A percentile compares a stretch with the other conserved stretches of the same genome.
Evolutionary conservation across 176 grass and related monocot species (phyloP).

Genomic region (Themeda triandra): DNA sequence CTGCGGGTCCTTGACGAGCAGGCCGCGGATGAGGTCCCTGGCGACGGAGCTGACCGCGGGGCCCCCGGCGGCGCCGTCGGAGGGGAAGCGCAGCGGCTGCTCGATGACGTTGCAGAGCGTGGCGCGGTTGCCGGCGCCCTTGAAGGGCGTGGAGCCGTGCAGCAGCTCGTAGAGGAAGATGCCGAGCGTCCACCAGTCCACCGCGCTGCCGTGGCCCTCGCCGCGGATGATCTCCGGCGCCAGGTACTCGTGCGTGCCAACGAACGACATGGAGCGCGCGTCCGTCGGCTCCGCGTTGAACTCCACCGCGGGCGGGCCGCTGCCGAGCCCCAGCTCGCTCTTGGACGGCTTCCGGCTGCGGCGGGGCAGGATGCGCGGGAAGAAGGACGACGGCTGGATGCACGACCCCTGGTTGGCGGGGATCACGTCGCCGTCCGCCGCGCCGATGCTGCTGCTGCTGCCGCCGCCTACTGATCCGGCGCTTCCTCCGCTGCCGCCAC

Average conservation of each 20-base stretch:
- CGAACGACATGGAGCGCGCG: slow-evolving; percentile 29
- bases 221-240: too few relatives aligned
- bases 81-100: slow-evolving; percentile 60
- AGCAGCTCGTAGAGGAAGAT: slow-evolving; percentile 87
- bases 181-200: slow-evolving; percentile 61
- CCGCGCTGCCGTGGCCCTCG: too few relatives aligned
- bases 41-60: slow-evolving; percentile 32
- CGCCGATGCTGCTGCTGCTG: not conserved
- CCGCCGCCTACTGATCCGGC: too few relatives aligned
- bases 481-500: not conserved
- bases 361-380: slow-evolving; percentile 28
- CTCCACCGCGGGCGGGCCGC: slow-evolving; percentile 34
- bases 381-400: slow-evolving; percentile 30
- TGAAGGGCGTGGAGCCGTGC: slow-evolving; percentile 74
- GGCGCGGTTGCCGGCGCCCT: slow-evolving; percentile 61
- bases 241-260: too few relatives aligned
- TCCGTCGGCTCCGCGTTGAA: slow-evolving; percentile 67
- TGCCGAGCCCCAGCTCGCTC: slow-evolving; percentile 17
- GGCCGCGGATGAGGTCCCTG: slow-evolving; percentile 53
- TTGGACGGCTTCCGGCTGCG: slow-evolving; percentile 24
- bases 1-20: slow-evolving; percentile 75
- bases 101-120: slow-evolving; percentile 81
- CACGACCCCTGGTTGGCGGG: slow-evolving; percentile 4
- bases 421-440: not conserved
- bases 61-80: not conserved